These are phyloP conservation scores for Larix kaempferi DNA, from an alignment of 75 land plant genomes.

Conservation along the genomic window DNA sequence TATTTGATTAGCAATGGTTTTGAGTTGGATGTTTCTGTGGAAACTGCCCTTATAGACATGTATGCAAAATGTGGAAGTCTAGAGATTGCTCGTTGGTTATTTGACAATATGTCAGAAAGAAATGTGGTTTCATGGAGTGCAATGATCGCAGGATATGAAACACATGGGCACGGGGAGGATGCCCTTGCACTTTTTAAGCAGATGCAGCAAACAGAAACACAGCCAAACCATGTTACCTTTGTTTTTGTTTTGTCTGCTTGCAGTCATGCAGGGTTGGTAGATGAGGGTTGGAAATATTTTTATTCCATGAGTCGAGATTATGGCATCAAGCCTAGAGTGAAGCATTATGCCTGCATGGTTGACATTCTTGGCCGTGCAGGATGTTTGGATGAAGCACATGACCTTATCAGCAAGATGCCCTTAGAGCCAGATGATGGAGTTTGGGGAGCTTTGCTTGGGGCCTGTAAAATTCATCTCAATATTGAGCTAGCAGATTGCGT, in stretches of 20 bases:
- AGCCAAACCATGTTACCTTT: slow-evolving; percentile 29
- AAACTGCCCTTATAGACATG: slow-evolving; percentile 45
- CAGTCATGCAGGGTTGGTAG: slow-evolving; percentile 23
- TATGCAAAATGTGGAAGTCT: slow-evolving; percentile 64
- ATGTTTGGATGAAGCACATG: slow-evolving; percentile 30
- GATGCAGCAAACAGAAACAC: slow-evolving; percentile 12
- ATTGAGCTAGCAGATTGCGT: slow-evolving; percentile 22
- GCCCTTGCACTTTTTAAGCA: slow-evolving; percentile 24
- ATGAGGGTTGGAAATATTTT: slow-evolving; percentile 21
- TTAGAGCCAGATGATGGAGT: slow-evolving; percentile 29
- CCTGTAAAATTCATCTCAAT: slow-evolving; percentile 29
- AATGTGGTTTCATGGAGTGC: slow-evolving; percentile 56
- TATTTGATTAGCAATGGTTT: slow-evolving; percentile 25
- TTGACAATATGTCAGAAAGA: slow-evolving; percentile 21
- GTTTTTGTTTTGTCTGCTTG: slow-evolving; percentile 32
- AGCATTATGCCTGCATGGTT: slow-evolving; percentile 43
- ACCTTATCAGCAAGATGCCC: slow-evolving; percentile 40
- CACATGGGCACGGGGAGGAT: slow-evolving; percentile 26
- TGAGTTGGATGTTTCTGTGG: slow-evolving; percentile 24
- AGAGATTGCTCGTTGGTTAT: slow-evolving; percentile 32
- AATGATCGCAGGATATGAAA: slow-evolving; percentile 33
- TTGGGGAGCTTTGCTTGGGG: slow-evolving; percentile 36
- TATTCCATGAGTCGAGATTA: slow-evolving; percentile 20
- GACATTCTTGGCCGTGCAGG: slow-evolving; percentile 44
- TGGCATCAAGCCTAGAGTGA: slow-evolving; percentile 23